Evolutionary conservation across 148 eudicot species (phyloP).

Genomic region (Cornus kousa): DNA sequence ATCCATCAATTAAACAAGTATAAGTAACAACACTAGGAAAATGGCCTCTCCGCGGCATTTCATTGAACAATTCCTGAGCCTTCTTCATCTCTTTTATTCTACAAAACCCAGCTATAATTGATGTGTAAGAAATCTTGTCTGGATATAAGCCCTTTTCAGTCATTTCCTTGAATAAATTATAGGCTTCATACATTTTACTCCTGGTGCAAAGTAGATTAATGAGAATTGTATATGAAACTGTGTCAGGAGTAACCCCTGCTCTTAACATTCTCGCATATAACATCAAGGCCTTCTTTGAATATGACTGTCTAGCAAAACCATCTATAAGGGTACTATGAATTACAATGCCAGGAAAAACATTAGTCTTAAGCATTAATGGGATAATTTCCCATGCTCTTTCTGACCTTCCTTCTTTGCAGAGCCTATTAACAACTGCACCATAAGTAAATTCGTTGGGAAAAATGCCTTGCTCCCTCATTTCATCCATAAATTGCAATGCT

Average conservation of each 20-base stretch:
- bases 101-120: conserved; percentile 47
- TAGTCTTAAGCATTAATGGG: conserved; percentile 42
- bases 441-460: conserved; percentile 31
- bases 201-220: conserved; percentile 30
- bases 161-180: conserved; percentile 38
- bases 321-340: conserved; percentile 39
- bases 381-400: conserved; percentile 43
- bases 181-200: conserved; percentile 34
- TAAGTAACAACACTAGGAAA: conserved; percentile 49
- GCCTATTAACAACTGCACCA: conserved; percentile 30
- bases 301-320: conserved; percentile 38
- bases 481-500: conserved; percentile 32
- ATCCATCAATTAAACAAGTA: conserved; percentile 51
- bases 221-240: conserved; percentile 33
- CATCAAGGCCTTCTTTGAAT: conserved; percentile 30
- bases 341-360: conserved; percentile 33
- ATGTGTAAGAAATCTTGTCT: conserved; percentile 34
- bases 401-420: conserved; percentile 38
- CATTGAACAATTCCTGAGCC: conserved; percentile 33
- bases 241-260: conserved; percentile 36
- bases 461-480: conserved; percentile 36
- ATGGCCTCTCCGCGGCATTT: conserved; percentile 31
- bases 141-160: conserved; percentile 27
- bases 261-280: conserved; percentile 39
- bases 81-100: conserved; percentile 29